Conservation (phyloP, 73 alveolate species). For the Paramecium sexaurelia region DNA sequence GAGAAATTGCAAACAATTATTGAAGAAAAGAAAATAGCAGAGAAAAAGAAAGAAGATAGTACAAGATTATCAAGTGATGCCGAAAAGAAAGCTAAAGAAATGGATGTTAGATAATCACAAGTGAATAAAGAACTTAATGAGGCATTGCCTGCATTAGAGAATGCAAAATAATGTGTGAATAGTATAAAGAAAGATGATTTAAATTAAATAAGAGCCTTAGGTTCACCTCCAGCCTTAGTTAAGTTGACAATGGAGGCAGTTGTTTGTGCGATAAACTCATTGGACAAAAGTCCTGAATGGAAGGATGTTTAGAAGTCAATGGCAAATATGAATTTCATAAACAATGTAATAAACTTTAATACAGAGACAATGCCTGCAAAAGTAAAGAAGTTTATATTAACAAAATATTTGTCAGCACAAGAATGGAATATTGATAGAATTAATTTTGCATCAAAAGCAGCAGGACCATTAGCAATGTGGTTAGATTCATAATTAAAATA, state of each 20-base stretch:
- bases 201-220: constrained; percentile 89
- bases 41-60: constrained; percentile 83
- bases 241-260: constrained; percentile 93
- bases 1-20: constrained; percentile 93
- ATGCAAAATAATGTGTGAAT: constrained; percentile 93
- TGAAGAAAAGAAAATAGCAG: constrained; percentile 95
- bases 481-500: constrained; percentile 94
- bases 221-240: constrained; percentile 90
- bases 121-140: constrained; percentile 86
- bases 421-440: constrained; percentile 96
- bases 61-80: constrained; percentile 76
- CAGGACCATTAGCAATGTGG: constrained; percentile 99
- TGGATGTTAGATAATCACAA: constrained; percentile 80
- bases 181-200: constrained; percentile 81
- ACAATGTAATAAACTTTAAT: constrained; percentile 84
- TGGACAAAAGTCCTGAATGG: constrained; percentile 85
- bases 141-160: constrained; percentile 96
- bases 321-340: constrained; percentile 89
- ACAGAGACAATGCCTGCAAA: constrained; percentile 76
- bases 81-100: constrained; percentile 79
- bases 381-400: constrained; percentile 66
- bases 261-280: constrained; percentile 74
- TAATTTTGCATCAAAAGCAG: constrained; percentile 93
- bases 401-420: constrained; percentile 71
- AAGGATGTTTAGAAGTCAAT: constrained; percentile 81